Conservation (phyloP, 2,329 filamentous ascomycete genomes). For the Acephala macrosclerotiorum region DNA sequence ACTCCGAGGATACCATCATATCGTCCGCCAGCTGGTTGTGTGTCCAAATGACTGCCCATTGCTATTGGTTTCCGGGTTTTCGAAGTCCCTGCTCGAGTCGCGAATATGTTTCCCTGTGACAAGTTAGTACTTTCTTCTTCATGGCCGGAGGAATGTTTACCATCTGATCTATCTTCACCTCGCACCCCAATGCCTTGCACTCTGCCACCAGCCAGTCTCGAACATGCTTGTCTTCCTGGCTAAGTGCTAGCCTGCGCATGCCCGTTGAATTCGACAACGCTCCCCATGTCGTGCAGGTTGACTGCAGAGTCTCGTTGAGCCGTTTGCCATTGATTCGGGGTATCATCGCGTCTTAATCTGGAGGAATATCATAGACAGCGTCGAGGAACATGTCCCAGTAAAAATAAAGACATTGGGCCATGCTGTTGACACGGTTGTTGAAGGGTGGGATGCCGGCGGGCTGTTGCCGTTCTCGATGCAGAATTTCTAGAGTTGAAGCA, state of each 20-base stretch:
- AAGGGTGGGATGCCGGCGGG: not conserved
- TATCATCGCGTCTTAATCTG: constrained; percentile 24
- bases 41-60: constrained; percentile 74
- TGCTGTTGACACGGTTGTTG: not conserved
- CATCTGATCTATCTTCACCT: constrained; percentile 74
- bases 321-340: constrained; percentile 36
- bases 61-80: constrained; percentile 67
- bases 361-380: not conserved
- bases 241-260: constrained; percentile 77
- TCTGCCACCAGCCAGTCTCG: constrained; percentile 78
- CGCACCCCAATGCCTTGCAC: constrained; percentile 68
- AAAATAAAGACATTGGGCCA: not conserved
- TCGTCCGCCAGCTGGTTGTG: constrained; percentile 64
- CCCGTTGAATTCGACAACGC: constrained; percentile 51
- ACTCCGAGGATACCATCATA: constrained; percentile 83
- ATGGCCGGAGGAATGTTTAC: constrained; percentile 58
- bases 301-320: constrained; percentile 36
- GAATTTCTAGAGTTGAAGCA: too few relatives aligned
- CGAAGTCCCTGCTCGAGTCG: constrained; percentile 66
- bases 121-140: too few relatives aligned
- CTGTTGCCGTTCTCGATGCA: not conserved
- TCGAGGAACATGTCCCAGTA: not conserved
- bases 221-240: constrained; percentile 72
- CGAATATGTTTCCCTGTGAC: constrained; percentile 69
- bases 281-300: constrained; percentile 38